Conservation (phyloP, 2,329 filamentous ascomycete genomes). For the Sodiomyces alkalinus region DNA sequence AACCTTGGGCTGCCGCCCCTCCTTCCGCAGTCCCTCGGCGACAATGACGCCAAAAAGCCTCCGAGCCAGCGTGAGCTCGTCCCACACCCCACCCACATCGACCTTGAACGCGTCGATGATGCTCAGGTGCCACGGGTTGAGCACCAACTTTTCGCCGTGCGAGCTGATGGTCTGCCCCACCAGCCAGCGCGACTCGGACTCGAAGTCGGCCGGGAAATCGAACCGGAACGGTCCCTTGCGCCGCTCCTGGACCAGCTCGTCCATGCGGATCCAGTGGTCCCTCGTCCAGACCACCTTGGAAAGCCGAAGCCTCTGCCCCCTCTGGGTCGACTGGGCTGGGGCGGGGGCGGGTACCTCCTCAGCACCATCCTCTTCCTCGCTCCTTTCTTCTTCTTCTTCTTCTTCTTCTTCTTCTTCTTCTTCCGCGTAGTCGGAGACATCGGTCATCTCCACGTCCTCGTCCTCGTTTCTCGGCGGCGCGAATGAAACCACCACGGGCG, state of each 20-base stretch:
- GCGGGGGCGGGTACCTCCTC: too few relatives aligned
- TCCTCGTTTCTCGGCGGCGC: background rate
- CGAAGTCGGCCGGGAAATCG: slow-evolving; percentile 12
- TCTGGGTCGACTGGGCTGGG: background rate
- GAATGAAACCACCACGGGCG: too few relatives aligned
- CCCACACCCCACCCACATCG: slow-evolving; percentile 32
- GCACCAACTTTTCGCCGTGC: slow-evolving; percentile 27
- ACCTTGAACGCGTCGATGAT: slow-evolving; percentile 37
- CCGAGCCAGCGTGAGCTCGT: slow-evolving; percentile 31
- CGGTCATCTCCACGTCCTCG: slow-evolving; percentile 1
- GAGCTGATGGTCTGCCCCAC: slow-evolving; percentile 33
- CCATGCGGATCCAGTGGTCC: slow-evolving; percentile 37
- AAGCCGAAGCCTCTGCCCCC: slow-evolving; percentile 9
- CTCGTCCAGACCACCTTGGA: slow-evolving; percentile 31
- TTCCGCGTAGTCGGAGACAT: background rate
- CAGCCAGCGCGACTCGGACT: slow-evolving; percentile 17
- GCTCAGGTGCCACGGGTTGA: slow-evolving; percentile 43
- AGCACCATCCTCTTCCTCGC: background rate
- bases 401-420: slow-evolving; percentile 1
- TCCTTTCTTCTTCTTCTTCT: background rate
- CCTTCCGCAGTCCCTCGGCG: slow-evolving; percentile 27
- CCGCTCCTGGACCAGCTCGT: slow-evolving; percentile 35
- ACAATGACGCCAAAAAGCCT: slow-evolving; percentile 37
- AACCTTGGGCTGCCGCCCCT: slow-evolving; percentile 2
- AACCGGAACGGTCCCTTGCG: slow-evolving; percentile 24